Evolutionary conservation across 1,284 basidiomycete genomes (phyloP), one percentile per base, ranked within the genome.

Genomic region (Entoloma clypeatum): DNA sequence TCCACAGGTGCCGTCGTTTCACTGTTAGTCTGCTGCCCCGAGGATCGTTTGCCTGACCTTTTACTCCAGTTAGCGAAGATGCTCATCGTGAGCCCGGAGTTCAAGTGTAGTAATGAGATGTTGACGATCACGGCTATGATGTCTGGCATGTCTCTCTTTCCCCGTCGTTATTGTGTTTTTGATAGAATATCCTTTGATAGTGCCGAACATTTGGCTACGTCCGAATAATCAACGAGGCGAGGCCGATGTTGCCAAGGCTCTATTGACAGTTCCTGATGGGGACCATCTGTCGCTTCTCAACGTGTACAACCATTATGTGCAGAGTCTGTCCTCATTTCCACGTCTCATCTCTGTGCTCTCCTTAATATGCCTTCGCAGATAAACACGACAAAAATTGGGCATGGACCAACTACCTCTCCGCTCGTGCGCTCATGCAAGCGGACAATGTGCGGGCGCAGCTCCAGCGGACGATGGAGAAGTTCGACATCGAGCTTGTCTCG

Each of bases 221-320:
- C 95, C 95, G 2, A 82, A 86, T 51, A 88, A 87, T 56, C 81
- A 85, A 51, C 74, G 89, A 43, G 84, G 82, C 54, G 91, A 95
- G 58, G 92, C 93, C 7, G 94, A 97, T 61, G 79, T 84, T 38
- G 94, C 95, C 3, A 94, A 94, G 62, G 86, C 88, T 5, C 58
- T 86, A 47, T 79, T 98, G 45, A 85, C 85, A 1, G 86, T 97
- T 45, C 95, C 94, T 0, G 92, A 95, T 49, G 91, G 95, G 14
- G 95, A 99, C 60, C 95, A 98, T 61, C 66, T 98, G 22, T 97
- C 93, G 1, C 60, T 99, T 33, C 75, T 98, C 37, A 98, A 99
- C 60, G 90, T 97, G 1, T 98, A 91, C 65, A 96, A 98, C 61
- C 82, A 87, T 40, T 98, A 94, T 65, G 80, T 81, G 58, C 77